Conservation (phyloP, 345 rosid species). For the Citrus trifoliata region DNA sequence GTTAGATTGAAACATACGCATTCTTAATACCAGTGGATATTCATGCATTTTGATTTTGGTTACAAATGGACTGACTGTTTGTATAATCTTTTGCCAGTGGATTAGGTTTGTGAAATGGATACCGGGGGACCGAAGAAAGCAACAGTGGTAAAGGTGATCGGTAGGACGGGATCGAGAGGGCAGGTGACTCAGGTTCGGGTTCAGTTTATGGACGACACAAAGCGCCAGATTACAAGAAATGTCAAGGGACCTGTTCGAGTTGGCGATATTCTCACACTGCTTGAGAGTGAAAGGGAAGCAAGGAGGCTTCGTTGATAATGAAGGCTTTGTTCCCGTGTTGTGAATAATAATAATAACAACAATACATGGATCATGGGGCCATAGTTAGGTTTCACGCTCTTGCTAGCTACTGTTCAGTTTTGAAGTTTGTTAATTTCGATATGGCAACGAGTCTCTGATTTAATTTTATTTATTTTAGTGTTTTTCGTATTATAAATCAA, state of each 20-base stretch:
- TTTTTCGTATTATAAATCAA: no score
- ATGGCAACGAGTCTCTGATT: not conserved
- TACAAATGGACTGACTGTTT: not conserved
- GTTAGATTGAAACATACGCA: no score
- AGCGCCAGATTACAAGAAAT: conserved; percentile 6
- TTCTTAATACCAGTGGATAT: no score
- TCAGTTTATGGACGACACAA: conserved; percentile 2
- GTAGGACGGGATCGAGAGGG: conserved; percentile 10
- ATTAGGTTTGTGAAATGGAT: not conserved
- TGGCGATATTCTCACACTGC: not conserved
- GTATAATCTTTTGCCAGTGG: not conserved
- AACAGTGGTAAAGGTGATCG: not conserved
- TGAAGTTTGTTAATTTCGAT: not conserved
- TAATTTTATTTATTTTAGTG: no score
- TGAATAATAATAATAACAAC: not conserved
- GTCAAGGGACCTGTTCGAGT: conserved; percentile 4
- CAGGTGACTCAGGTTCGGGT: conserved; percentile 21
- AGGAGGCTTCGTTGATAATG: conserved; percentile 1
- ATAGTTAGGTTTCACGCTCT: not conserved
- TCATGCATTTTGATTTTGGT: not conserved
- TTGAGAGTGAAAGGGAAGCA: conserved; percentile 13
- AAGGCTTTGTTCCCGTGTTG: not conserved
- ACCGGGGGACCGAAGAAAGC: conserved; percentile 4
- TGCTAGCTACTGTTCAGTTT: not conserved
- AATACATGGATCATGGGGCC: not conserved